phyloP scores from a whole-genome alignment of 805 yeast genomes.

The Starmerella stellata region DNA sequence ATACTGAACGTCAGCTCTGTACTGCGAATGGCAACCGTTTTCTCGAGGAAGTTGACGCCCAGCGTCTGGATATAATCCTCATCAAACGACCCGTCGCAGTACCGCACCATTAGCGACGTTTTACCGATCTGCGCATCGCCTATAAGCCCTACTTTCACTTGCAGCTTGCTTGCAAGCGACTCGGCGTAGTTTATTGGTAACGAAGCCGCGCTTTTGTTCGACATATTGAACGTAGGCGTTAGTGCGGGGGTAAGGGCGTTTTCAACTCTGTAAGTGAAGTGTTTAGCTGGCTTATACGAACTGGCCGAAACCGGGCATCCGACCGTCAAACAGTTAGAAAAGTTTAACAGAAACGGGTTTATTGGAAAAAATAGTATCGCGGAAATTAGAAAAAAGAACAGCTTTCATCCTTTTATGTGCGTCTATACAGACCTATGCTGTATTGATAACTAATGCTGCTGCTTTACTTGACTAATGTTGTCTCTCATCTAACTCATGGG shows the following conservation, averaged over 20 bases:
- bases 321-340: no score
- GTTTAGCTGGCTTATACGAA: no score
- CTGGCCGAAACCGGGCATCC: no score
- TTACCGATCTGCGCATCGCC: conserved; percentile 96
- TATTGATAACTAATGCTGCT: no score
- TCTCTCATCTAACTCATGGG: no score
- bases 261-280: no score
- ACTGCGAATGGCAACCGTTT: conserved; percentile 61
- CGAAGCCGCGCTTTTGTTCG: neutral
- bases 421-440: no score
- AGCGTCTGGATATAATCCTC: conserved; percentile 83
- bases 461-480: no score
- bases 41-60: conserved; percentile 91
- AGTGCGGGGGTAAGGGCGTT: neutral
- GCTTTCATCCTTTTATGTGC: no score
- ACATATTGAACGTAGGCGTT: neutral
- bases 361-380: no score
- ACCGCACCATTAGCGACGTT: conserved; percentile 89
- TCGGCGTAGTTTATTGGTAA: conserved; percentile 14
- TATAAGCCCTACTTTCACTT: conserved; percentile 68
- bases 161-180: conserved; percentile 19
- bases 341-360: no score
- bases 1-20: conserved; percentile 80
- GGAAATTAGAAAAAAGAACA: no score
- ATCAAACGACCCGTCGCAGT: conserved; percentile 86